Base-by-base conservation (phyloP, 805 yeast genomes). In the Yarrowia alimentaria region DNA sequence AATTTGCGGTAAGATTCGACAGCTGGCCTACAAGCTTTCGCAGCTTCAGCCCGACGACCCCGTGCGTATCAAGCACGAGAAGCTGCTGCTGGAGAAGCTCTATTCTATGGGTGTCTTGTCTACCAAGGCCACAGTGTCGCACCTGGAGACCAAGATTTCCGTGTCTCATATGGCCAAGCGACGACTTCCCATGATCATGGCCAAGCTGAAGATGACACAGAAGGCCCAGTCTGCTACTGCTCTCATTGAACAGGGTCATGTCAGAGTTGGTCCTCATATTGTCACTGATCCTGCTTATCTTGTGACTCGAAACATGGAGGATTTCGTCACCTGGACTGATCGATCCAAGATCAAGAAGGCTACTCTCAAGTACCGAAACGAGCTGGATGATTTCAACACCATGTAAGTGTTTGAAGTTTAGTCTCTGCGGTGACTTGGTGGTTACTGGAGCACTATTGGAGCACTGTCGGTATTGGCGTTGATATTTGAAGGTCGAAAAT, bases 271-370 rank as follows among this genome's bases (percentile, higher is more conserved):
- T 0, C 98, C 98, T 10, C 85, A 88, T 63, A 83, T 94, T 20
- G 83, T 94, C 34, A 90, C 96, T 1, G 99, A 93, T 66, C 94
- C 98, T 3, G 96, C 98, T 0, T 91, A 83, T 64, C 72, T 94
- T 60, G 93, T 93, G 5, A 91, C 97, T 2, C 77, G 96, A 64
- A 87, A 80, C 60, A 76, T 93, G 85, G 99, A 93, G 65, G 99
- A 93, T 66, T 93, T 88, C 66, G 75, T 93, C 59, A 93, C 99
- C 3, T 93, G 99, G 99, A 93, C 86, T n/a, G 97, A 93, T 62
- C 77, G 82, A 32, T 83, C 95, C 58, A 94, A 93, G 82, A 90
- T 94, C 68, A 90, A 85, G 74, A 77, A 84, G 61, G 88, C 87
- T 58, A 79, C 91, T 54, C 80, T 90, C 69, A 85, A 85, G 69